Percentiles rank a stretch among this genome's conserved stretches.
Evolutionary conservation across 176 grass and related monocot genomes (phyloP).

Genomic region (Triticum dicoccoides): DNA sequence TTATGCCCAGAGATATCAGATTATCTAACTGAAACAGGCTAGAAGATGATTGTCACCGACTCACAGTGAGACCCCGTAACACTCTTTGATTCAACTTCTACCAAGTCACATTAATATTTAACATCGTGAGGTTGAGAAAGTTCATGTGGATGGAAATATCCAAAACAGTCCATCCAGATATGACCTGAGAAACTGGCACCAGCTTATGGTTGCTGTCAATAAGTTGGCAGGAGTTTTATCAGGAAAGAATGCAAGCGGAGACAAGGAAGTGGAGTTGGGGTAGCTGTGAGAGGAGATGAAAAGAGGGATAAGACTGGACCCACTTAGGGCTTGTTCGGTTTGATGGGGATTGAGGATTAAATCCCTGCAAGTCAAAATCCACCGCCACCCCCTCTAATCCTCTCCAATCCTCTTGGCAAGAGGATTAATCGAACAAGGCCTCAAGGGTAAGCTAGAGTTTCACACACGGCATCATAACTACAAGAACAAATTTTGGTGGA

Average conservation of each 20-base stretch:
- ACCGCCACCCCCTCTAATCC: no score
- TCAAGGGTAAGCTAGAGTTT: background rate
- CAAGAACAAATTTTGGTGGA: background rate
- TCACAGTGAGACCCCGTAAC: background rate
- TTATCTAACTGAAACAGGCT: slow-evolving; percentile 19
- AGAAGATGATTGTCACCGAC: background rate
- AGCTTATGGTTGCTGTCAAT: slow-evolving; percentile 8
- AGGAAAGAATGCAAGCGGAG: background rate
- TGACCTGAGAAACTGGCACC: background rate
- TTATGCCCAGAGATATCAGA: background rate
- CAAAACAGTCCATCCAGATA: background rate
- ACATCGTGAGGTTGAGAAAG: background rate
- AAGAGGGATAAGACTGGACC: background rate
- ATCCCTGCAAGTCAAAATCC: no score
- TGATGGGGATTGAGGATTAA: no score
- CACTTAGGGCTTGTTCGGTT: background rate
- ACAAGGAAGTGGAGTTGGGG: background rate
- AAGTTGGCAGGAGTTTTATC: background rate
- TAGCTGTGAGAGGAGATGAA: background rate
- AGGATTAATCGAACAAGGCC: no score
- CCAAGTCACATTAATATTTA: background rate
- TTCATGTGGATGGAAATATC: background rate
- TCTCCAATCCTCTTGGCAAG: no score
- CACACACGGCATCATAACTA: background rate
- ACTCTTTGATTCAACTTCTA: background rate